Evolutionary conservation across 768 basidiomycete genomes (phyloP), one percentile per base, ranked within the genome.

Genomic region (Suillus americanus): DNA sequence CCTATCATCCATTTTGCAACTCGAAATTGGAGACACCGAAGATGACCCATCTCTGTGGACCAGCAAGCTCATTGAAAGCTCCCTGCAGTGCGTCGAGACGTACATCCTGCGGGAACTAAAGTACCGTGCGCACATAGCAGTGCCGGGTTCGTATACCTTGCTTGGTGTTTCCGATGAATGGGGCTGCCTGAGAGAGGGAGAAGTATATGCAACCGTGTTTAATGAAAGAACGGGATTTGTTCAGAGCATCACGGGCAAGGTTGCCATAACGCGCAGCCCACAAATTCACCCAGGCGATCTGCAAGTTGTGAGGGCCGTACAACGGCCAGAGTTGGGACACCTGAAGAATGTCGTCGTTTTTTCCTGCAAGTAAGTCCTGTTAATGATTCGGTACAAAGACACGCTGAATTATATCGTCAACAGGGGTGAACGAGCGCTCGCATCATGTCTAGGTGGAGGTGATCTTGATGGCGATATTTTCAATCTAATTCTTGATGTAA

Each of bases 391-490:
- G 10, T 20, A 20, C 18, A 20, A 59, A 30, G 25, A 6, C 25
- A n/a, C 18, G 9, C 40, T 41, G 18, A 41, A 16, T 30, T n/a
- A 30, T 2, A 20, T 41, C 3, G 1, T 41, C 18, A 2, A 30
- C 57, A 59, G 57, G 25, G 89, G 89, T 8, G 61, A 72, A 18
- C 81, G 89, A 20, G 87, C 90, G 0, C 69, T 90, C 18, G 83
- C 88, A 0, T 86, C 87, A 3, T 87, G 79, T 64, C 79, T 89
- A 0, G 88, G 89, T 3, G 89, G 89, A 1, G 89, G 89, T 0
- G 90, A 91, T 70, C 76, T 90, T 12, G 89, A 91, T 70, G 89
- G 89, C 28, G 88, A 89, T 63, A 72, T 78, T 12, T 89, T 86
- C 64, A 86, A 86, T 63, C 66, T 87, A 0, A 79, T 86, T 41